Evolutionary conservation across 2,329 filamentous ascomycete genomes (phyloP).

Genomic region (Corniculantispora saksenae): DNA sequence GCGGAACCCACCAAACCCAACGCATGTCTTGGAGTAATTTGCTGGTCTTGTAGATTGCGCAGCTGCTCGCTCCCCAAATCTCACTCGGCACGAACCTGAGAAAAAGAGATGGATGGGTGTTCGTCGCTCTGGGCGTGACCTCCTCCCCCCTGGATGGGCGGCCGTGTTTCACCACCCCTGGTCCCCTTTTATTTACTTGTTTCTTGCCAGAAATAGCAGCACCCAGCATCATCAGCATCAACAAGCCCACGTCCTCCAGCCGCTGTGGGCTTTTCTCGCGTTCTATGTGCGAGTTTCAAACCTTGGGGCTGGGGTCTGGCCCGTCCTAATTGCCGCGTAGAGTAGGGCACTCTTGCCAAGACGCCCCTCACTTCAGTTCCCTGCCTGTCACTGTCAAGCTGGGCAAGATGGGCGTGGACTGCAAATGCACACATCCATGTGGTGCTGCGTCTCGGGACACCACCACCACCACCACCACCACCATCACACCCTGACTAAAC

Average conservation of each 20-base stretch:
- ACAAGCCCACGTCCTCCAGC: no score
- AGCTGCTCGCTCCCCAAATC: background rate
- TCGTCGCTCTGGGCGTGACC: no score
- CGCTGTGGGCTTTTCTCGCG: background rate
- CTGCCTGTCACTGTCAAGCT: background rate
- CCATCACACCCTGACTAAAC: background rate
- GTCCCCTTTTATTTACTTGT: background rate
- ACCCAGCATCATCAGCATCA: no score
- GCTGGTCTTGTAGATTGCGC: background rate
- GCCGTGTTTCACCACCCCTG: background rate
- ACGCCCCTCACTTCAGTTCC: no score
- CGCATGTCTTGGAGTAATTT: constrained; percentile 12
- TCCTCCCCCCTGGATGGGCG: background rate
- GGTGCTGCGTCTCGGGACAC: no score
- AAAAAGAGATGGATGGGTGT: no score
- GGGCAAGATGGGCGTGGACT: background rate
- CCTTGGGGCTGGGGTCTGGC: background rate
- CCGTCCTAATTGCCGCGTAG: background rate
- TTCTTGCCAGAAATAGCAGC: background rate
- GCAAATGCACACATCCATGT: background rate
- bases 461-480: background rate
- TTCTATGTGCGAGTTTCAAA: background rate
- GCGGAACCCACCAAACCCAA: no score
- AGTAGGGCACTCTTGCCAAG: background rate
- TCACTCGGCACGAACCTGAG: no score